Conservation (phyloP, 345 rosid genomes). For the Stellera chamaejasme region DNA sequence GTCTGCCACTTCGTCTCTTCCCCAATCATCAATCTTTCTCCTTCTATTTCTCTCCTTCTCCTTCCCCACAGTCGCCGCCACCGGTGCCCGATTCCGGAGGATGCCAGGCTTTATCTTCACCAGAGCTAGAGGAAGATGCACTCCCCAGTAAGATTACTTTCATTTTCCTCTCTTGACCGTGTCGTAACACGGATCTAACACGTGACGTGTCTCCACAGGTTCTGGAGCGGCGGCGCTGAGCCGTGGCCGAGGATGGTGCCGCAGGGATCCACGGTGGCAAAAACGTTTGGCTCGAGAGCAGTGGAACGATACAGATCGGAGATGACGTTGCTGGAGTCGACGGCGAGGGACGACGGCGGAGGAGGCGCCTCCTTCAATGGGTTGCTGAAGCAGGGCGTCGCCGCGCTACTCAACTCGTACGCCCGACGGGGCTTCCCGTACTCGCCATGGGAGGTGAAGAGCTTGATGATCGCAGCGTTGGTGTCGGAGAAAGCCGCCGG, state of each 20-base stretch:
- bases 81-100: background rate
- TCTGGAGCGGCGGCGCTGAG: slow-evolving; percentile 77
- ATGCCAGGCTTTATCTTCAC: slow-evolving; percentile 54
- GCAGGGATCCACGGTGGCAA: slow-evolving; percentile 57
- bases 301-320: slow-evolving; percentile 69
- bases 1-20: background rate
- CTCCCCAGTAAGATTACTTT: slow-evolving; percentile 44
- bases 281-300: slow-evolving; percentile 62
- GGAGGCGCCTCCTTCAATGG: slow-evolving; percentile 30
- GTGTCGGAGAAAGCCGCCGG: slow-evolving; percentile 61
- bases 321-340: slow-evolving; percentile 57
- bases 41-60: slow-evolving; percentile 14
- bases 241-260: slow-evolving; percentile 94
- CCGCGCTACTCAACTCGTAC: slow-evolving; percentile 81
- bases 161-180: background rate
- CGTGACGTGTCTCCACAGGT: slow-evolving; percentile 29
- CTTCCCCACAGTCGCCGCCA: slow-evolving; percentile 8
- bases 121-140: slow-evolving; percentile 72
- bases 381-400: slow-evolving; percentile 63
- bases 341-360: slow-evolving; percentile 44
- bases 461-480: slow-evolving; percentile 52
- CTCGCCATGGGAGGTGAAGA: slow-evolving; percentile 85
- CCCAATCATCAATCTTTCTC: slow-evolving; percentile 21
- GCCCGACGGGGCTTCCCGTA: slow-evolving; percentile 45
- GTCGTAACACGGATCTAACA: background rate